These are phyloP conservation scores for Thymus quinquecostatus DNA, from an alignment of 257 asterid species.

Conservation along the genomic window DNA sequence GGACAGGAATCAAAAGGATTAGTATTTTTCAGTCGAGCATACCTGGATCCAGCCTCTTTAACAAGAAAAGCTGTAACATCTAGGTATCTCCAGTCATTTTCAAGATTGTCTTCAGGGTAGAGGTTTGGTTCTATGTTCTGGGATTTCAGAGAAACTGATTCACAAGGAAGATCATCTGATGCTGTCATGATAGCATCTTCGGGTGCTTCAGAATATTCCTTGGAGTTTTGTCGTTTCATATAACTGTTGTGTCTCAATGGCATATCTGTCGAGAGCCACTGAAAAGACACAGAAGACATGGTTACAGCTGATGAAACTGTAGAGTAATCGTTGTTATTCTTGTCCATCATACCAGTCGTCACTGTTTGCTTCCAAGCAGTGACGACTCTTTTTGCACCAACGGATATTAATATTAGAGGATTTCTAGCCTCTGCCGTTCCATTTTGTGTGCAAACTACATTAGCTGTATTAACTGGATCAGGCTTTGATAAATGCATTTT, in stretches of 20 bases:
- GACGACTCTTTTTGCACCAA: constrained; percentile 94
- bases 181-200: constrained; percentile 34
- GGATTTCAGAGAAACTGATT: constrained; percentile 41
- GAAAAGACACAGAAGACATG: constrained; percentile 58
- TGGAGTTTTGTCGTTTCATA: constrained; percentile 45
- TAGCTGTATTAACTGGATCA: constrained; percentile 41
- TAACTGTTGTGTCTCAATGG: constrained; percentile 59
- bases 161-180: constrained; percentile 36
- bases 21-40: constrained; percentile 32
- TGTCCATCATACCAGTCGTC: constrained; percentile 35
- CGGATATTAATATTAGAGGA: constrained; percentile 73
- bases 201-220: constrained; percentile 39
- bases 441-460: constrained; percentile 36
- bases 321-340: constrained; percentile 36
- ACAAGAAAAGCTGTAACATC: constrained; percentile 94
- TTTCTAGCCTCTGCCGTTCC: constrained; percentile 45
- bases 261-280: constrained; percentile 94
- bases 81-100: constrained; percentile 95
- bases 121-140: constrained; percentile 38
- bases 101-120: constrained; percentile 55
- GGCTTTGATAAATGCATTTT: constrained; percentile 53
- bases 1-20: constrained; percentile 20
- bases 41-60: constrained; percentile 75
- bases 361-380: constrained; percentile 85
- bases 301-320: constrained; percentile 42